These are phyloP conservation scores for Fusarium longipes DNA, from an alignment of 2,329 filamentous ascomycete genomes.

Conservation along the genomic window DNA sequence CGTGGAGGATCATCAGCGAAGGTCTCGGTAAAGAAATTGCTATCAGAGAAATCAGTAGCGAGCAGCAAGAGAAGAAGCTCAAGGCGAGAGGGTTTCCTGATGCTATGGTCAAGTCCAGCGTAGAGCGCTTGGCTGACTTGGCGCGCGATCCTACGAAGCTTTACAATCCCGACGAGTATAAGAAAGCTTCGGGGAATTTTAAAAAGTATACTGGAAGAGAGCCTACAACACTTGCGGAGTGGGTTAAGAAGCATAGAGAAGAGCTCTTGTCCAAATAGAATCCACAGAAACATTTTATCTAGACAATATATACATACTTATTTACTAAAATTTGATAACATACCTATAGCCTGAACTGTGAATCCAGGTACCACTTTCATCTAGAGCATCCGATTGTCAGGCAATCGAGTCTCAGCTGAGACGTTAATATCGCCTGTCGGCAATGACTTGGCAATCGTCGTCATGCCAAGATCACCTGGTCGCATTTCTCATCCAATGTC, in stretches of 20 bases:
- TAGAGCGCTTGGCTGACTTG: not conserved
- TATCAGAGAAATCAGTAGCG: constrained; percentile 4
- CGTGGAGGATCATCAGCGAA: constrained; percentile 6
- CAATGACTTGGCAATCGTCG: not conserved
- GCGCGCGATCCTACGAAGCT: not conserved
- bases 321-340: too few relatives aligned
- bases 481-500: not conserved
- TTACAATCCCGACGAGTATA: not conserved
- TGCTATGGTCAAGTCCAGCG: not conserved
- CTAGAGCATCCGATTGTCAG: too few relatives aligned
- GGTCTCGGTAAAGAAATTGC: not conserved
- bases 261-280: not conserved
- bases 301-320: too few relatives aligned
- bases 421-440: not conserved
- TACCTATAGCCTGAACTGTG: too few relatives aligned
- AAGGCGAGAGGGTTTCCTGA: not conserved
- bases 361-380: too few relatives aligned
- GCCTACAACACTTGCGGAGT: constrained; percentile 2
- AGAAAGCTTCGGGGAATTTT: constrained; percentile 5
- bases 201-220: constrained; percentile 18
- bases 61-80: not conserved
- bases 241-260: constrained; percentile 10
- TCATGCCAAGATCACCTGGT: not conserved
- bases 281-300: not conserved
- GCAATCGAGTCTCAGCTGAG: too few relatives aligned